Base-by-base conservation (phyloP, 2,329 filamentous ascomycete genomes). In the Metarhizium guizhouense region DNA sequence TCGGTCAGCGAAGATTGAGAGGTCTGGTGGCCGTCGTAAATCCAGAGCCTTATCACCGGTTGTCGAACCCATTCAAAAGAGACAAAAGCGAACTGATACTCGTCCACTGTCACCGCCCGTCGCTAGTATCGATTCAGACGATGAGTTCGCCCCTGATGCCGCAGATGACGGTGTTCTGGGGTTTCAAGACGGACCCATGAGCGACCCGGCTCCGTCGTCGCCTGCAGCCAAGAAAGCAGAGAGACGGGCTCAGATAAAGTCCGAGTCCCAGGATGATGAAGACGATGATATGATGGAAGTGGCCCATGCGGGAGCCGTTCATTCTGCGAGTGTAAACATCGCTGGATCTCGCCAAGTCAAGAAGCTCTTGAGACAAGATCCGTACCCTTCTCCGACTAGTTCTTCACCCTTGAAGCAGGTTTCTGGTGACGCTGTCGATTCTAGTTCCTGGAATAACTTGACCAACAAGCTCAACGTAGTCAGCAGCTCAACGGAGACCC, bases 281-380 rank as follows among this genome's bases (percentile, higher is more conserved):
- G 84, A 88, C 25, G 90, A 95, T 38, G 87, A 90, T 59, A 79
- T 92, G 74, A 89, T 96, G 84, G 92, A 96, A 67, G 83, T 96
- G 54, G 85, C 88, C 25, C 87, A 95, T 56, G 82, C 87, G 42
- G 88, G 86, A 16, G 78, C 85, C 29, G 80, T 87, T 57, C 84
- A 81, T 55, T 75, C 82, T 8, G 76, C 83, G 11, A 93, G 85
- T 60, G 83, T 97, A 62, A 97, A 99, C 68, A 84, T 96, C 68
- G 81, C 88, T 30, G 91, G 90, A 51, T 88, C 86, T 60, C 84
- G 90, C 43, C 70, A 69, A 2, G 81, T 85, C 40, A 90, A 88
- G 63, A 95, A 88, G 69, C 74, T 87, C 29, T 79, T 86, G 63
- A 88, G 92, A 68, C 70, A 81, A 11, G 78, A 82, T 40, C 74